Evolutionary conservation across 768 basidiomycete species (phyloP), one percentile per base, ranked within the genome.

Genomic region (Pholiota microspora): DNA sequence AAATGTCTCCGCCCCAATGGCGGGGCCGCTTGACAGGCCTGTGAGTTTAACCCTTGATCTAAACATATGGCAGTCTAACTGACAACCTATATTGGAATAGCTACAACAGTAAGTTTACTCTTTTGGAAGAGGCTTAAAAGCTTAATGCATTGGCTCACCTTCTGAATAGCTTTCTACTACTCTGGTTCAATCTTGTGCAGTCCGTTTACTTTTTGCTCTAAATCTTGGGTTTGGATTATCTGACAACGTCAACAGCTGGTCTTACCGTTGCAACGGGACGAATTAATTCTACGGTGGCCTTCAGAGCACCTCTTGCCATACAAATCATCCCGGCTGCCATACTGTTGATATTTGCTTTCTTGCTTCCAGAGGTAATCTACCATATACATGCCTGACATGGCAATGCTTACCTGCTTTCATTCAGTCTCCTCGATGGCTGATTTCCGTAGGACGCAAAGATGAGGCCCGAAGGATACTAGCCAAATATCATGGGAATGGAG

Each of bases 1-100:
- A 85, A 64, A 80, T 84, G 65, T 77, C 80, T 10, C 84, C 84
- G 42, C 80, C 81, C 15, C 79, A 80, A 69, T 82, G 78, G 80
- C 71, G 80, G 58, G 79, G 78, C 50, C 71, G 76, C 28, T 64
- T 81, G 62, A 76, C 78, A 35, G 80, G 77, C 51, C 63, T 80
- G 73, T 80, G 65, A 69, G 77, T 54, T 47, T 2, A n/a, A n/a
- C n/a, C n/a, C 7, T n/a, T 12, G 4, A 51, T 58, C 56, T 57
- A 35, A 44, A 52, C 44, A 57, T 7, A 36, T 45, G 16, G 13
- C 36, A 25, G 15, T 18, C 10, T 49, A 7, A 15, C 12, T 21
- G 5, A 38, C 38, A 10, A 27, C 23, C 13, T 32, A 21, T 49
- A 25, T 12, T 45, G 24, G 38, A 4, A 40, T 29, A 74, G 73